Base-by-base conservation (phyloP, 2,329 filamentous ascomycete species). In the Arthrobotrys pseudoclavata region DNA sequence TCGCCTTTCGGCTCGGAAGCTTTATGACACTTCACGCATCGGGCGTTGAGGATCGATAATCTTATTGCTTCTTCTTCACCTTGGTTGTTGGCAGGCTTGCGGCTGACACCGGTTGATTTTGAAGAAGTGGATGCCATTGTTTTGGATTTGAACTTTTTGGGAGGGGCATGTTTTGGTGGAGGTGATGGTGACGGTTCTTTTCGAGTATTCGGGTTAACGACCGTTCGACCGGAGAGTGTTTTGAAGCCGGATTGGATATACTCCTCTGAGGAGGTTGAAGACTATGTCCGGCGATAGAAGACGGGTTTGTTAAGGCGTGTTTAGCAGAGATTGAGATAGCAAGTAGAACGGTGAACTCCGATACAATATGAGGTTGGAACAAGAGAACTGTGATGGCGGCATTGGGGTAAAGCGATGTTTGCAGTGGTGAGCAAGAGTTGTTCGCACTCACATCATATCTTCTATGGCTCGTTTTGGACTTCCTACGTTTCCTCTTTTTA, bases 21-120 rank as follows among this genome's bases (percentile, higher is more conserved):
- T 79, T 92, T 87, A 66, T 90, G 87, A 84, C 93, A 96, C 79
- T 88, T 87, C 80, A 90, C 90, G 85, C 92, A 96, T 34, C 91
- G 86, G 77, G 88, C 86, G 81, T 90, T 88, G 9, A 53, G 22
- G 4, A 45, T 63, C 22, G 40, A 34, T 42, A 76, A 79, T 61
- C 88, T 89, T n/a, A 40, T 60, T 5, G 55, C 55, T 81, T 47
- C 80, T 81, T 15, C 79, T 81, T 40, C 37, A 40, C 1, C 37
- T 40, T 40, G 12, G 37, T n/a, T 40, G 37, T 15, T 12, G 12
- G 37, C 2, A 40, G 13, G 12, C 37, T n/a, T 40, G 37, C 13
- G 37, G 37, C 37, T 15, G 2, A 1, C 13, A 5, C 12, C 13
- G 13, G 13, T 15, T 40, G 12, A 5, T 1, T 40, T 40, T n/a